phyloP scores from a whole-genome alignment of 1,139 yeast genomes.

The Geotrichum phurueaensis region DNA sequence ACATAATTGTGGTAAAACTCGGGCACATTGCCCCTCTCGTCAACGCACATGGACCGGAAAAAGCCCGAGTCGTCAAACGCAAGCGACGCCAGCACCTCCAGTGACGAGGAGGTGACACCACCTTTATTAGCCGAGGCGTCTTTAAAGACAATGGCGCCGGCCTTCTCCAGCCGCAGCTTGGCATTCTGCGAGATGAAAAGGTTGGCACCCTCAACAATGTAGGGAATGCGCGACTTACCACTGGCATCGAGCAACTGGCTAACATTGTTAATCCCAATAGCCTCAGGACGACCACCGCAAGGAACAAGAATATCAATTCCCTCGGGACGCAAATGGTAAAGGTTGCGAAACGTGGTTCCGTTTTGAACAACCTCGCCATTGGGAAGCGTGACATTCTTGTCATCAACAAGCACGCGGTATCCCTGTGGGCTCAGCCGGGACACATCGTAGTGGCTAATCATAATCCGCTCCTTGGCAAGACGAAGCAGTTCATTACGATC shows the following conservation, averaged over 20 bases:
- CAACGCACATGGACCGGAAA: slow-evolving; percentile 67
- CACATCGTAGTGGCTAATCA: slow-evolving; percentile 65
- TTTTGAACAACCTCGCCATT: slow-evolving; percentile 67
- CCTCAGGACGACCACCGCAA: slow-evolving; percentile 98
- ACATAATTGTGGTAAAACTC: slow-evolving; percentile 78
- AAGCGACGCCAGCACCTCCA: slow-evolving; percentile 91
- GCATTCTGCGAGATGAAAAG: slow-evolving; percentile 93
- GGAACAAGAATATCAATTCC: slow-evolving; percentile 83
- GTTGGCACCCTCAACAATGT: slow-evolving; percentile 96
- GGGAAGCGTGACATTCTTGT: slow-evolving; percentile 71
- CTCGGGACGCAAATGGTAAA: slow-evolving; percentile 72
- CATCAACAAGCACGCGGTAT: slow-evolving; percentile 80
- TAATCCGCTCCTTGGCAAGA: slow-evolving; percentile 72
- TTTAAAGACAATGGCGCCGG: slow-evolving; percentile 82
- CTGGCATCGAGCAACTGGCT: slow-evolving; percentile 67
- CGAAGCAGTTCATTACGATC: slow-evolving; percentile 71
- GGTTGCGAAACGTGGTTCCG: slow-evolving; percentile 90
- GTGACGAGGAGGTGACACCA: slow-evolving; percentile 95
- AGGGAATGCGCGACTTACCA: slow-evolving; percentile 74
- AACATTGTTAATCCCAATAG: slow-evolving; percentile 85
- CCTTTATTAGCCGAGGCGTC: slow-evolving; percentile 98
- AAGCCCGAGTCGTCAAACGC: slow-evolving; percentile 85
- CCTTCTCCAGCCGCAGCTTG: slow-evolving; percentile 74
- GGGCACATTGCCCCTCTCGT: slow-evolving; percentile 46
- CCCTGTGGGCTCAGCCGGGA: slow-evolving; percentile 67